Evolutionary conservation across 2,329 filamentous ascomycete species (phyloP).

Genomic region (Cyclaneusma minus): DNA sequence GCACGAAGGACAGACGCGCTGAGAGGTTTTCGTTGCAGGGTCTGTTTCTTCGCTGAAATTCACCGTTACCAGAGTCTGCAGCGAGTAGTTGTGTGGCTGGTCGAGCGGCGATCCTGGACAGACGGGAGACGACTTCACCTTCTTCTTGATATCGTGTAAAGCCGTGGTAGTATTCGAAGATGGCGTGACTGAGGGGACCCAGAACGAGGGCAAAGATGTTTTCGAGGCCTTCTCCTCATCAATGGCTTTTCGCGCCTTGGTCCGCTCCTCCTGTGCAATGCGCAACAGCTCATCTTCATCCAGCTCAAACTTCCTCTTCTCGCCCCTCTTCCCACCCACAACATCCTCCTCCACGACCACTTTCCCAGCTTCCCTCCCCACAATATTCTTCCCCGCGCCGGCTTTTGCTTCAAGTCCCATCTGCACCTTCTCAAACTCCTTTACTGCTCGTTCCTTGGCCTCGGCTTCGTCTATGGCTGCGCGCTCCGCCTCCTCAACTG

Average conservation of each 20-base stretch:
- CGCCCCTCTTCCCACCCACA: constrained; percentile 21
- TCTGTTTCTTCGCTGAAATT: constrained; percentile 60
- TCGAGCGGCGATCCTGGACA: constrained; percentile 61
- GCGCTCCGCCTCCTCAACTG: constrained; percentile 45
- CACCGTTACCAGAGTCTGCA: constrained; percentile 64
- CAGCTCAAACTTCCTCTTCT: constrained; percentile 65
- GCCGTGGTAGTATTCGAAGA: constrained; percentile 41
- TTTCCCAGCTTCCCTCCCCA: constrained; percentile 26
- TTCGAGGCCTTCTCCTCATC: constrained; percentile 59
- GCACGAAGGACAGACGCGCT: constrained; percentile 67
- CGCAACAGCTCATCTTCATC: constrained; percentile 62
- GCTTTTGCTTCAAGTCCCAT: constrained; percentile 39
- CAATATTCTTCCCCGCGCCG: constrained; percentile 19
- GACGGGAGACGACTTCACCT: constrained; percentile 50
- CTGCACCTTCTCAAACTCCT: constrained; percentile 75
- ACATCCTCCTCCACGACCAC: constrained; percentile 24
- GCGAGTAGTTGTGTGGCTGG: constrained; percentile 56
- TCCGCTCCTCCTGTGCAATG: constrained; percentile 53
- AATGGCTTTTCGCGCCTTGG: constrained; percentile 53
- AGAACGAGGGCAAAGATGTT: constrained; percentile 69
- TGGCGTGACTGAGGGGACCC: constrained; percentile 77
- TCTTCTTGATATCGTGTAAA: constrained; percentile 40
- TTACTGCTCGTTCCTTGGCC: constrained; percentile 51
- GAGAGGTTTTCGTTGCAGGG: constrained; percentile 27
- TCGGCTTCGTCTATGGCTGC: constrained; percentile 49